phyloP scores from a whole-genome alignment of 495 filamentous ascomycete genomes.

The Annulohypoxylon bovei region DNA sequence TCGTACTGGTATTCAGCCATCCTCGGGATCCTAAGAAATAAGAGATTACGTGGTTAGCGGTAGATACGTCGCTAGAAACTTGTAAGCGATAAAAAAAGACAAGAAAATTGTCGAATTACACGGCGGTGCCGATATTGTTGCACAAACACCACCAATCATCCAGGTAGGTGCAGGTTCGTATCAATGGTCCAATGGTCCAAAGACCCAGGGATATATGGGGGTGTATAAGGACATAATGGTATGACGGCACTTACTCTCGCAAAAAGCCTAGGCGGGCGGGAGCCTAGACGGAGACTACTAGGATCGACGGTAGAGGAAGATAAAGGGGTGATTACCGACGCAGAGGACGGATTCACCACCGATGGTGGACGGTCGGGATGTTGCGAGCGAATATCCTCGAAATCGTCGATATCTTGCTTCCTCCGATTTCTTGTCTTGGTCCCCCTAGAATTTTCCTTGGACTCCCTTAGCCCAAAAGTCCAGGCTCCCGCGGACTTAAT shows the following conservation, averaged over 20 bases:
- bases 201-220: conserved; percentile 13
- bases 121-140: conserved; percentile 30
- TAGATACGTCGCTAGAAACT: conserved; percentile 12
- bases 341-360: conserved; percentile 40
- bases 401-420: conserved; percentile 3
- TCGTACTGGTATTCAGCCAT: conserved; percentile 93
- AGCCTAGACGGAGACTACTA: conserved; percentile 46
- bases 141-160: conserved; percentile 32
- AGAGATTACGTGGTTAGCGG: conserved; percentile 36
- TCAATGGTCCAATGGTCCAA: conserved; percentile 3
- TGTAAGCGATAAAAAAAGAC: conserved; percentile 16
- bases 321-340: conserved; percentile 35
- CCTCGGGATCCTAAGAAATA: conserved; percentile 45
- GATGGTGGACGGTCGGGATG: conserved; percentile 30
- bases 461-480: conserved; percentile 23
- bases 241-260: conserved; percentile 42
- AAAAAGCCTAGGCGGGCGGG: conserved; percentile 46
- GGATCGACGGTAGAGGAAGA: conserved; percentile 24
- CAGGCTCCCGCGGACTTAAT: conserved; percentile 26
- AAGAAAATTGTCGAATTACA: conserved; percentile 20
- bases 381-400: conserved; percentile 28
- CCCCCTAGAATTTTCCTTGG: conserved; percentile 15
- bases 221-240: background rate
- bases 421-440: conserved; percentile 11
- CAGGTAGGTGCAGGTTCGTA: conserved; percentile 36